These are phyloP conservation scores for Schizophyllum commune DNA, from an alignment of 1,284 basidiomycete species.

Conservation along the genomic window DNA sequence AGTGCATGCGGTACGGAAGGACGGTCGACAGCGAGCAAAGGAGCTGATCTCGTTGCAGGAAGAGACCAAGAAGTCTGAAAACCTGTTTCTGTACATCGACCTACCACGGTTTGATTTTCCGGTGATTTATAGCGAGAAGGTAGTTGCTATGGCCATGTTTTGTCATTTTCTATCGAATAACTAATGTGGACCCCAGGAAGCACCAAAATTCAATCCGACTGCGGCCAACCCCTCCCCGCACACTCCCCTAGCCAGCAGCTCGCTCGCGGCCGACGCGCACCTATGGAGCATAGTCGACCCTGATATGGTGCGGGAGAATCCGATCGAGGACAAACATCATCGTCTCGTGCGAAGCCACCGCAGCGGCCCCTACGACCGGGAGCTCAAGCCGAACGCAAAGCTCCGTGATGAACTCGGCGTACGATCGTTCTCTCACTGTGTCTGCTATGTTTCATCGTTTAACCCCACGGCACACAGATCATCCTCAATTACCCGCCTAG, in stretches of 20 bases:
- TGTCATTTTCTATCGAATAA: no score
- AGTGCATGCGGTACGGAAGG: conserved; percentile 83
- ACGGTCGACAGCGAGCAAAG: no score
- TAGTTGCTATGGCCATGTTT: not conserved
- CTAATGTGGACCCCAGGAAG: conserved; percentile 34
- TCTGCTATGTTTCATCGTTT: conserved; percentile 1
- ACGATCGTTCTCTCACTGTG: no score
- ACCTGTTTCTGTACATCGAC: conserved; percentile 91
- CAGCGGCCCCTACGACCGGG: conserved; percentile 90
- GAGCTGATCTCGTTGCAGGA: no score
- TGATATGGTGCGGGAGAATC: conserved; percentile 85
- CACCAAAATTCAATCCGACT: conserved; percentile 14
- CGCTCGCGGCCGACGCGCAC: conserved; percentile 53
- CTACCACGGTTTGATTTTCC: conserved; percentile 97
- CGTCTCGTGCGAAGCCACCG: conserved; percentile 91
- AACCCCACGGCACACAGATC: conserved; percentile 41
- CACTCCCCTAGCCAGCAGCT: conserved; percentile 37
- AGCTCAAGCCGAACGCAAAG: conserved; percentile 94
- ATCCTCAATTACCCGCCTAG: conserved; percentile 92
- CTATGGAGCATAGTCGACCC: conserved; percentile 92
- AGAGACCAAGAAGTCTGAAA: conserved; percentile 83
- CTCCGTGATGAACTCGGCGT: conserved; percentile 92
- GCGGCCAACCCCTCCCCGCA: conserved; percentile 21
- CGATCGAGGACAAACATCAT: conserved; percentile 95
- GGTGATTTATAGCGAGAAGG: conserved; percentile 83